phyloP scores from a whole-genome alignment of 345 rosid genomes.

The Eucalyptus cladocalyx region DNA sequence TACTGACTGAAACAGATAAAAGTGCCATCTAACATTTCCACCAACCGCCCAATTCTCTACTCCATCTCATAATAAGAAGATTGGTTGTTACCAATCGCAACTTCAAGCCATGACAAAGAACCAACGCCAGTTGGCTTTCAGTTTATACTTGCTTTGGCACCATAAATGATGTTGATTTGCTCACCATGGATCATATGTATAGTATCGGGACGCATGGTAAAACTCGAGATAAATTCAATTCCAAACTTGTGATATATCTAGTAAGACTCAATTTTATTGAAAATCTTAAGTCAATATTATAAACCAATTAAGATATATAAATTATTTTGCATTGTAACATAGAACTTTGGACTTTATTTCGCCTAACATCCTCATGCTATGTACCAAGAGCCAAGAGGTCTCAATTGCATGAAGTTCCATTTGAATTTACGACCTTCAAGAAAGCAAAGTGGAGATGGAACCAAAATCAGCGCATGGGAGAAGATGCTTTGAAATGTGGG shows the following conservation, averaged over 20 bases:
- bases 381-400: not conserved
- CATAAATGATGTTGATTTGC: not conserved
- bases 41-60: not conserved
- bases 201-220: rapidly evolving
- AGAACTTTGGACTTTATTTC: too few species aligned
- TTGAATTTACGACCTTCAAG: not conserved
- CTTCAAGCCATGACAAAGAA: not conserved
- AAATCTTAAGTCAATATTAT: rapidly evolving
- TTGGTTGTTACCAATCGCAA: not conserved
- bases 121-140: not conserved
- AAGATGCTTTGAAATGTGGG: not conserved
- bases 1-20: not conserved
- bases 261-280: not conserved
- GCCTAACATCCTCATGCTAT: not conserved
- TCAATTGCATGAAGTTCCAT: not conserved
- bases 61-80: not conserved
- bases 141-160: not conserved
- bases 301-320: not conserved
- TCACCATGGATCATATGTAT: not conserved
- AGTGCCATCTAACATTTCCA: not conserved
- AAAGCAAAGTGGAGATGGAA: not conserved
- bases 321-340: not conserved
- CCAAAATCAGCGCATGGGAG: not conserved
- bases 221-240: not conserved
- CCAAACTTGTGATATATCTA: rapidly evolving